Conservation (phyloP, 306 rosid genomes). For the Sicyos baderoa region DNA sequence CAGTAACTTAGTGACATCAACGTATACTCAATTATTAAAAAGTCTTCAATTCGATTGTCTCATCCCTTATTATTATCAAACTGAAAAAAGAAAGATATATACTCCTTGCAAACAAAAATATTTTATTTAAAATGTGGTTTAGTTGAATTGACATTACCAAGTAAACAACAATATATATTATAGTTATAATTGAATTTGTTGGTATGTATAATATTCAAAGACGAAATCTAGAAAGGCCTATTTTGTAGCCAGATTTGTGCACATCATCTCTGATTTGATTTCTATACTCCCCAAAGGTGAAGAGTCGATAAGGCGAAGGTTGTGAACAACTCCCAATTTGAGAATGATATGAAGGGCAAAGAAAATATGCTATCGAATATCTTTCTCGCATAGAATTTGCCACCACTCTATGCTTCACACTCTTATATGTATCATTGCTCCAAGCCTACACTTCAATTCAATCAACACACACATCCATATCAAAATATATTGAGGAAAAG, state of each 20-base stretch:
- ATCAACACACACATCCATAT: too few species aligned
- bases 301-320: constrained; percentile 56
- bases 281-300: constrained; percentile 77
- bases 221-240: constrained; percentile 66
- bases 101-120: too few species aligned
- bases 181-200: not conserved
- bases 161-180: too few species aligned
- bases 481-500: too few species aligned
- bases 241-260: constrained; percentile 55
- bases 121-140: too few species aligned
- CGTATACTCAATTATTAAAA: too few species aligned
- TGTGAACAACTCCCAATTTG: constrained; percentile 54
- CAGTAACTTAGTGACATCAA: too few species aligned
- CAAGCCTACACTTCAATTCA: constrained; percentile 45
- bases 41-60: too few species aligned
- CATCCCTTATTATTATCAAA: too few species aligned
- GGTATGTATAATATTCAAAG: constrained; percentile 3
- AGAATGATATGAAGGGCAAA: constrained; percentile 75
- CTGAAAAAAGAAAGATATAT: too few species aligned
- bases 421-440: constrained; percentile 78
- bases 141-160: too few species aligned
- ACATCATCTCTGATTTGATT: constrained; percentile 67
- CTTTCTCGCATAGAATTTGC: constrained; percentile 48
- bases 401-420: constrained; percentile 82
- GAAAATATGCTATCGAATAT: constrained; percentile 72